Base-by-base conservation (phyloP, 805 yeast genomes). In the Cyberlindnera bimundalis region DNA sequence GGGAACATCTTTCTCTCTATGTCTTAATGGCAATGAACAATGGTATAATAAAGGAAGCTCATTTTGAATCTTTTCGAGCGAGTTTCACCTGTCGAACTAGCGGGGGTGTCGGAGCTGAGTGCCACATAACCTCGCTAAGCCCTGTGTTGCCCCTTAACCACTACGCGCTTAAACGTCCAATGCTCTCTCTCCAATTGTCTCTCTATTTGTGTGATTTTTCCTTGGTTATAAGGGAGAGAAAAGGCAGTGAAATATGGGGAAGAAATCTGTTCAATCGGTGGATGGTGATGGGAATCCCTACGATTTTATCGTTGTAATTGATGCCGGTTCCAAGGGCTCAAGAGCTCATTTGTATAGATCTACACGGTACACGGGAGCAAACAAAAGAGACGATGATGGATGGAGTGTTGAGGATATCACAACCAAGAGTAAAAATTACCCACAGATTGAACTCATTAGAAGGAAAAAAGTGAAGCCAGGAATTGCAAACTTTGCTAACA, bases 321-420 rank as follows among this genome's bases (percentile, higher is more conserved):
- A 80, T 56, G 76, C 84, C 1, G 86, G 87, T 0, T 78, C 84
- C 3, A 77, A 71, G 42, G 86, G 86, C 0, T 73, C 84, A 0
- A 56, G 86, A 15, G 84, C 80, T 0, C 77, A 68, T 49, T 68
- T 80, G 1, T 80, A 80, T 59, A 67, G 61, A 4, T 48, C 52
- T 4, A 45, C 51, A 23, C 40, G 27, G 20, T 46, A 35, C 37
- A 25, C 20, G 11, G 27, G 28, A 15, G 8, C 25, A 11, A 18
- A 13, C 32, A 16, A 29, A 21, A 15, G 24, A 16, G 21, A 16
- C 19, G 34, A 34, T 16, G 32, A 24, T 27, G 37, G 21, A 14
- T 31, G 35, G 19, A 52, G n/a, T 25, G 26, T 12, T 4, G 31
- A 47, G 7, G 48, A 46, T 19, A 44, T 33, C 2, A 37, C 34